Evolutionary conservation across 2,329 filamentous ascomycete species (phyloP).

Genomic region (Westerdykella sp.): DNA sequence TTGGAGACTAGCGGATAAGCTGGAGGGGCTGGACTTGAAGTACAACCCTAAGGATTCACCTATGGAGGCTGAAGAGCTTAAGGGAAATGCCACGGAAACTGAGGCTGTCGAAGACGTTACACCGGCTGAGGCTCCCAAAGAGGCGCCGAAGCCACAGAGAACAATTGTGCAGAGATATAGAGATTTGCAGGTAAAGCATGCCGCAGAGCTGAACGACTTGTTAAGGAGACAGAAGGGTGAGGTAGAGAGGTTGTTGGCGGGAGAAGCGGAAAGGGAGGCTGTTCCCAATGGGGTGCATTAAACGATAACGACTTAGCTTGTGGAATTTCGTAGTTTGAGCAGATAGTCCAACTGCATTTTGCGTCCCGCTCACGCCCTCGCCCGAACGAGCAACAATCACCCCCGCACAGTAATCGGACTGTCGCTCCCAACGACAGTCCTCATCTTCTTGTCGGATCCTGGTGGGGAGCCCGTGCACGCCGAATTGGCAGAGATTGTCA

Average conservation of each 20-base stretch:
- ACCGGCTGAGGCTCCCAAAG: slow-evolving; percentile 3
- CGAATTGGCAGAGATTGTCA: too few relatives aligned
- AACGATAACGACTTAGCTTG: too few relatives aligned
- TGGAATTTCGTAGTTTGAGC: too few relatives aligned
- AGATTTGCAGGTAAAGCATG: slow-evolving; percentile 12
- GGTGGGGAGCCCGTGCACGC: too few relatives aligned
- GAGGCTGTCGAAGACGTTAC: neutral
- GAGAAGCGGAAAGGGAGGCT: too few relatives aligned
- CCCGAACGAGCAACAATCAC: too few relatives aligned
- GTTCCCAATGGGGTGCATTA: too few relatives aligned
- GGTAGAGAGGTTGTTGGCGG: slow-evolving; percentile 5
- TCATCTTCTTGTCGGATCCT: too few relatives aligned
- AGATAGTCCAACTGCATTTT: too few relatives aligned
- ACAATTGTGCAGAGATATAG: slow-evolving; percentile 5
- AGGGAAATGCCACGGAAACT: neutral
- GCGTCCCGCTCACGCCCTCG: too few relatives aligned
- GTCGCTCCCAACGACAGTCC: too few relatives aligned
- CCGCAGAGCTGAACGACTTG: slow-evolving; percentile 10
- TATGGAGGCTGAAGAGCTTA: neutral
- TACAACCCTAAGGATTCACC: neutral
- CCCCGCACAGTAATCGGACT: too few relatives aligned
- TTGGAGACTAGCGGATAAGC: slow-evolving; percentile 24
- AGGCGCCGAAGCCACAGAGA: slow-evolving; percentile 1
- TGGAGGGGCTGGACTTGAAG: slow-evolving; percentile 29
- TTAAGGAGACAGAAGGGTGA: slow-evolving; percentile 7